phyloP scores from a whole-genome alignment of 2,329 filamentous ascomycete genomes.

The Epichloe aotearoae region DNA sequence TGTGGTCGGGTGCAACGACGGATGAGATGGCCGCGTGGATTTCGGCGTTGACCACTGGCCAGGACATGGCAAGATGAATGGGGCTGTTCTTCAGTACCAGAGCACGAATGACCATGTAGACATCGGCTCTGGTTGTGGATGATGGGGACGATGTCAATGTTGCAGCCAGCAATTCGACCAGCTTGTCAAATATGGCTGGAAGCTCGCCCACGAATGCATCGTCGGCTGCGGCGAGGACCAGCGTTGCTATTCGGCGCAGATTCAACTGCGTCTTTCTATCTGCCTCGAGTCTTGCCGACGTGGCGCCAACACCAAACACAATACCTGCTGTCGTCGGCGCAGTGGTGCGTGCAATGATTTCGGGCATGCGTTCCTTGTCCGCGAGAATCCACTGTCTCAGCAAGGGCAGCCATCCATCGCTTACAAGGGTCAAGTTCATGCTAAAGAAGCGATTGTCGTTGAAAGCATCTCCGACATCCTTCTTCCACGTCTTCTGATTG shows the following conservation, averaged over 20 bases:
- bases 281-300: constrained; percentile 84
- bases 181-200: constrained; percentile 59
- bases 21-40: constrained; percentile 69
- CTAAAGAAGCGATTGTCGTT: constrained; percentile 79
- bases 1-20: constrained; percentile 54
- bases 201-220: constrained; percentile 75
- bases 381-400: constrained; percentile 71
- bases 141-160: constrained; percentile 85
- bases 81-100: constrained; percentile 67
- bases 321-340: constrained; percentile 88
- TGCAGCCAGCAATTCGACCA: constrained; percentile 75
- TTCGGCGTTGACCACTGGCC: constrained; percentile 82
- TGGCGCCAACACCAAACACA: constrained; percentile 95
- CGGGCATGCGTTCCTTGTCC: constrained; percentile 79
- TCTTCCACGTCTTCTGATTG: constrained; percentile 82
- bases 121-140: constrained; percentile 73
- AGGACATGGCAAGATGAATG: constrained; percentile 69
- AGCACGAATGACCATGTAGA: constrained; percentile 78
- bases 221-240: constrained; percentile 62
- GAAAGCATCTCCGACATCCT: constrained; percentile 83
- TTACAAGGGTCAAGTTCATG: constrained; percentile 51
- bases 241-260: constrained; percentile 64
- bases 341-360: constrained; percentile 65
- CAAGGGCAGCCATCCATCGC: constrained; percentile 67
- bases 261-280: constrained; percentile 88